Evolutionary conservation across 345 rosid genomes (phyloP), one percentile per base, ranked within the genome.

Genomic region (Gynandropsis gynandra): DNA sequence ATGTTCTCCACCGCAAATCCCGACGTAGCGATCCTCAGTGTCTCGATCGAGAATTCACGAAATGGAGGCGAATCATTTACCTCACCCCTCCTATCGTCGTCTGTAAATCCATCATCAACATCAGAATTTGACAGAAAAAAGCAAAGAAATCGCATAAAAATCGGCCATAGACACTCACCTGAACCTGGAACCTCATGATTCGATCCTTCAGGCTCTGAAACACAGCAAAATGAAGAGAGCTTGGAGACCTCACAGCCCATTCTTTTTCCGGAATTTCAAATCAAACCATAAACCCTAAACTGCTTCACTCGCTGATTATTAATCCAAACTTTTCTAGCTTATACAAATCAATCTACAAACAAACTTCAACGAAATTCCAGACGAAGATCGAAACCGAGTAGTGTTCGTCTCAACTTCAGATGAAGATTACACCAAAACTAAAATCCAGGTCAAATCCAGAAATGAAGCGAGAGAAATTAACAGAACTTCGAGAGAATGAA

Each of bases 1-100:
- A 90, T 90, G 48, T 90, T 90, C 68, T 83, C 95, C 10, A 71
- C 72, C 0, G 96, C 81, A 64, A 90, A 90, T 38, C 98, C 95
- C 17, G 92, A 87, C 6, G 98, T 87, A 0, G 96, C 98, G 62
- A 72, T 79, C 72, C 76, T 82, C 7, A 90, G 74, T 16, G 76
- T 74, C 74, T 82, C 95, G 17, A 90, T 70, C 1, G 88, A 73
- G 69, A 78, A 90, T 55, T 90, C 96, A 12, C 75, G 73, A 51
- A 89, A 89, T 5, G 66, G 68, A 8, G 96, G 85, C 75, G 75
- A 52, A 57, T 64, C 61, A 59, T 70, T 70, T 7, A 55, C 70
- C 51, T 69, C 76, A 31, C 59, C 65, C 50, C 53, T 64, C 62
- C 71, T 86, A 42, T 69, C 95, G 8, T 69, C 64, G 32, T 76